A percentile compares a stretch with the other conserved stretches of the same genome.
phyloP scores from a whole-genome alignment of 176 grass and related monocot species.

The Lolium multiflorum region DNA sequence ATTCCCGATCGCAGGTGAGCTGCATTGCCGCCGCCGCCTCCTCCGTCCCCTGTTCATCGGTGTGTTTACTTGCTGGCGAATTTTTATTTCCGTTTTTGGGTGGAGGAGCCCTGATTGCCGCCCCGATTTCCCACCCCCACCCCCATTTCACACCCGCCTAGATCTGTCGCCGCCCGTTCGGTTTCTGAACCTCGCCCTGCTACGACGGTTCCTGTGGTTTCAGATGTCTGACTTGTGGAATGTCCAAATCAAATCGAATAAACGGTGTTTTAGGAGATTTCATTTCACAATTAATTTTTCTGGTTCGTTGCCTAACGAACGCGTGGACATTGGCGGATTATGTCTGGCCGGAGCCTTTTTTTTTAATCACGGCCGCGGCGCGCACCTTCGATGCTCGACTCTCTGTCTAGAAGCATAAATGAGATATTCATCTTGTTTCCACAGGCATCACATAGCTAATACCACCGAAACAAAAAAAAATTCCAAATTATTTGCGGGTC shows the following conservation, averaged over 20 bases:
- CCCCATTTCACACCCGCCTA: not conserved
- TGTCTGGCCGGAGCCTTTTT: not conserved
- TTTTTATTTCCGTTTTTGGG: not conserved
- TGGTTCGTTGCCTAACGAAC: not conserved
- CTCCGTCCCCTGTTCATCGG: not conserved
- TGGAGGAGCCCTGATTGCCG: conserved; percentile 9
- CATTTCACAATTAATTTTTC: not conserved
- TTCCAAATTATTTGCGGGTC: not conserved
- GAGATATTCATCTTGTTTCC: not conserved
- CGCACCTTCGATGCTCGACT: not conserved
- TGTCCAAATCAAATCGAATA: not conserved
- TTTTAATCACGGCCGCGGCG: not conserved
- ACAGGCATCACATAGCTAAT: not conserved
- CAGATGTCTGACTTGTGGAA: too few relatives aligned
- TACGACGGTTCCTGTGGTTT: not conserved
- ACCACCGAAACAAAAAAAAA: not conserved
- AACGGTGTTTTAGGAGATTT: not conserved
- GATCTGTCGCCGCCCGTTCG: not conserved
- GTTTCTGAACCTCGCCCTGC: not conserved
- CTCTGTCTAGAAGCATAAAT: not conserved
- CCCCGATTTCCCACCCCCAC: not conserved
- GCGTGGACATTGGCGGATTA: not conserved
- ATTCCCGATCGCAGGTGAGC: conserved; percentile 50
- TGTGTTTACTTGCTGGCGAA: not conserved
- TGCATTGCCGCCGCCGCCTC: conserved; percentile 44